Evolutionary conservation across 1,284 basidiomycete genomes (phyloP).

Genomic region (Melampsora larici-populina): DNA sequence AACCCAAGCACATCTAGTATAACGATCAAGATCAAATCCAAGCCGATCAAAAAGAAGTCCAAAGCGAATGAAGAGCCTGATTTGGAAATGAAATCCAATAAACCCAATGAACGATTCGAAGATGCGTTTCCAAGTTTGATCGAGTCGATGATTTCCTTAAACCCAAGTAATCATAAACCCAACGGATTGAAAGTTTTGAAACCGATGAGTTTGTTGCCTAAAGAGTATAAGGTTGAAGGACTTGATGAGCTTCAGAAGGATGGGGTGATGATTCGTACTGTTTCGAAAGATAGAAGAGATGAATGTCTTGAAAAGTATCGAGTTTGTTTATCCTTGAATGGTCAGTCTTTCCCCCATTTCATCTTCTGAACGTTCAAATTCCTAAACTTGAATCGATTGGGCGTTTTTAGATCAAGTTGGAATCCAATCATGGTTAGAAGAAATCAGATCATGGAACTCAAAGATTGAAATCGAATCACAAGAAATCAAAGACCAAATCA

Average conservation of each 20-base stretch:
- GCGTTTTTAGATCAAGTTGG: background rate
- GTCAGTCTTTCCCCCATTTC: background rate
- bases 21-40: too few species aligned
- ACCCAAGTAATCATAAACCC: too few species aligned
- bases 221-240: too few species aligned
- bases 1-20: background rate
- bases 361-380: too few species aligned
- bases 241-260: too few species aligned
- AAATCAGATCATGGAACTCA: background rate
- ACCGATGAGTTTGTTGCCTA: too few species aligned
- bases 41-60: too few species aligned
- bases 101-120: background rate
- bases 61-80: background rate
- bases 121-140: slow-evolving; percentile 27
- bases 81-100: background rate
- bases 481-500: background rate
- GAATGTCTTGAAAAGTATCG: background rate
- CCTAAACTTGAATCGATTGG: too few species aligned
- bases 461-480: background rate
- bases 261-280: background rate
- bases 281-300: background rate
- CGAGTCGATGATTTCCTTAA: background rate
- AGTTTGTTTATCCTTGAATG: background rate
- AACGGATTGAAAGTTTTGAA: background rate
- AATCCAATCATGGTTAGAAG: slow-evolving; percentile 9